Evolutionary conservation across 1,139 yeast species (phyloP).

Genomic region (Candida sp.): DNA sequence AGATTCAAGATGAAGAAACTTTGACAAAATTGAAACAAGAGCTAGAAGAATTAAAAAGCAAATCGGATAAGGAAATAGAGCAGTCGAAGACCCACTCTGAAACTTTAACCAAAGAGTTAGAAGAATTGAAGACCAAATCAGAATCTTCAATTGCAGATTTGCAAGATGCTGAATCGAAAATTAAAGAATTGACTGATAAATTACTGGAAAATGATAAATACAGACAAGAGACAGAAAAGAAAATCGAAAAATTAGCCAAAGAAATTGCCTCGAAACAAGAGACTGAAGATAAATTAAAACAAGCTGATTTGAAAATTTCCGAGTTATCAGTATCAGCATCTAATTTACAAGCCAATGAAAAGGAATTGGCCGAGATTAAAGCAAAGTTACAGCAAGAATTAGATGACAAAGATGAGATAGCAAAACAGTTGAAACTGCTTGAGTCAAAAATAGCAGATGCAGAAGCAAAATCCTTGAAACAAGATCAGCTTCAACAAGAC

Average conservation of each 20-base stretch:
- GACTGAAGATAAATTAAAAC: neutral
- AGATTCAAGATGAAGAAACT: neutral
- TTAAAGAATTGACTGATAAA: constrained; percentile 1
- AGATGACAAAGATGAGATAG: neutral
- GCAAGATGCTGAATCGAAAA: constrained; percentile 2
- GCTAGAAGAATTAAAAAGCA: neutral
- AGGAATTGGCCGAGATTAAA: neutral
- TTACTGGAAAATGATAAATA: neutral
- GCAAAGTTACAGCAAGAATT: neutral
- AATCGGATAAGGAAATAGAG: constrained; percentile 7
- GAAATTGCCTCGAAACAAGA: neutral
- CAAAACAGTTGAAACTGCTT: neutral
- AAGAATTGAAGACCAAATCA: constrained; percentile 1
- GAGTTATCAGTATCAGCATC: neutral
- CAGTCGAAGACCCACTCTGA: neutral
- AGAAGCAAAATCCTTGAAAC: neutral
- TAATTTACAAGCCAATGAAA: neutral
- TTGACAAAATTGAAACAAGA: neutral
- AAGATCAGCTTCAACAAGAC: neutral
- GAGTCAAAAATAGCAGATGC: neutral
- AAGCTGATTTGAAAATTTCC: neutral
- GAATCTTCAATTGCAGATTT: constrained; percentile 1
- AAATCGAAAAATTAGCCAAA: neutral
- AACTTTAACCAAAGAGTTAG: constrained; percentile 2
- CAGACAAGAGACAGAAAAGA: neutral